A percentile compares a stretch with the other conserved stretches of the same genome.
Evolutionary conservation across 2,329 filamentous ascomycete species (phyloP).

Genomic region (Fusarium chaquense): DNA sequence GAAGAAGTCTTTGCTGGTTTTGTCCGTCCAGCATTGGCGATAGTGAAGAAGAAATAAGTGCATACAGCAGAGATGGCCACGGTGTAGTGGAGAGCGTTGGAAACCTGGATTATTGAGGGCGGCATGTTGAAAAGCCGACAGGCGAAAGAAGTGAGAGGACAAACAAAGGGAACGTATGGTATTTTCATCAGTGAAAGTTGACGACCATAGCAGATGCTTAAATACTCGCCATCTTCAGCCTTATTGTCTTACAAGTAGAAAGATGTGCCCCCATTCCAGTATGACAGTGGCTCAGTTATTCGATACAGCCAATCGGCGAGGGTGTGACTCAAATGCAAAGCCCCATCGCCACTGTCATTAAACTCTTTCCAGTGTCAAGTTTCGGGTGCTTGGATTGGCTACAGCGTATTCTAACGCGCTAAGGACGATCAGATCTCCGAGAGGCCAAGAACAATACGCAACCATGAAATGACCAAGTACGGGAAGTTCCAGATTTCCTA

Average conservation of each 20-base stretch:
- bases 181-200: neutral
- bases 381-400: slow-evolving; percentile 1
- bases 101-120: slow-evolving; percentile 10
- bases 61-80: slow-evolving; percentile 1
- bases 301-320: slow-evolving; percentile 18
- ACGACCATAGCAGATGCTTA: slow-evolving; percentile 1
- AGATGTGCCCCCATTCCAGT: neutral
- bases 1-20: neutral
- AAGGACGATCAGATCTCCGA: neutral
- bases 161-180: too few relatives aligned
- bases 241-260: neutral
- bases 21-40: slow-evolving; percentile 1
- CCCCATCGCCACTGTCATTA: slow-evolving; percentile 5
- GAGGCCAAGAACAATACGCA: neutral
- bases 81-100: slow-evolving; percentile 30
- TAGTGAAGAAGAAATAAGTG: neutral
- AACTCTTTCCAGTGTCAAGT: neutral
- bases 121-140: slow-evolving; percentile 17
- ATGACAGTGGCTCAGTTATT: slow-evolving; percentile 7
- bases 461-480: neutral
- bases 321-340: slow-evolving; percentile 12
- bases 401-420: slow-evolving; percentile 5
- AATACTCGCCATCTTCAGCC: slow-evolving; percentile 9
- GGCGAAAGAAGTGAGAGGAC: neutral
- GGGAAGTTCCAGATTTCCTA: neutral